phyloP scores from a whole-genome alignment of 2,329 filamentous ascomycete species.

The Biscogniauxia sp. region DNA sequence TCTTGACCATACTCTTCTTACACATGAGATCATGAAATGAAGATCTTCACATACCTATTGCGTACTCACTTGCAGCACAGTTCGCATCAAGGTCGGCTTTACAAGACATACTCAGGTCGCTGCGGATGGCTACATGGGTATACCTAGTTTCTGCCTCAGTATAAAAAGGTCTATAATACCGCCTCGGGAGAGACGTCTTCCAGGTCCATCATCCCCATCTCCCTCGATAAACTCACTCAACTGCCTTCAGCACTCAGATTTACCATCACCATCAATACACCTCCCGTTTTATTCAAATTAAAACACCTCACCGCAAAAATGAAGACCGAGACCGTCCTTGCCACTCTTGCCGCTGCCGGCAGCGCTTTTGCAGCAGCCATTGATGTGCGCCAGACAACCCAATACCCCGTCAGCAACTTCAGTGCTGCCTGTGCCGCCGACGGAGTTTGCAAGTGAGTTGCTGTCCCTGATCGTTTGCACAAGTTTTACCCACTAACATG shows the following conservation, averaged over 20 bases:
- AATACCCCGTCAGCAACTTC: not conserved
- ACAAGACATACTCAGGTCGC: too few relatives aligned
- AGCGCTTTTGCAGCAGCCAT: not conserved
- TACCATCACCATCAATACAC: not conserved
- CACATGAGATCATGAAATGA: not conserved
- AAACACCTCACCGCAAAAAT: not conserved
- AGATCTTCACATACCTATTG: not conserved
- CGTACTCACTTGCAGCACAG: not conserved
- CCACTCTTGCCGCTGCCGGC: not conserved
- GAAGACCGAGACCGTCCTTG: not conserved
- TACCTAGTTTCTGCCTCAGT: too few relatives aligned
- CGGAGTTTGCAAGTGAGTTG: not conserved
- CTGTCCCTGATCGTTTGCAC: not conserved
- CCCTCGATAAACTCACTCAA: not conserved
- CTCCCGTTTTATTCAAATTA: not conserved
- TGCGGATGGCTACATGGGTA: too few relatives aligned
- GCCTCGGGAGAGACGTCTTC: not conserved
- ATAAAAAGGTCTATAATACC: not conserved
- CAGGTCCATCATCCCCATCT: not conserved
- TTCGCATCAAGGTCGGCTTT: not conserved
- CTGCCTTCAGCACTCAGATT: not conserved
- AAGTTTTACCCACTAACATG: not conserved
- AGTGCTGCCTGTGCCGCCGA: not conserved
- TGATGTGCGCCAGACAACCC: not conserved
- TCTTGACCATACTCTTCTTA: not conserved